Conservation (phyloP, 1,139 yeast genomes). For the Yamadazyma buinensis region DNA sequence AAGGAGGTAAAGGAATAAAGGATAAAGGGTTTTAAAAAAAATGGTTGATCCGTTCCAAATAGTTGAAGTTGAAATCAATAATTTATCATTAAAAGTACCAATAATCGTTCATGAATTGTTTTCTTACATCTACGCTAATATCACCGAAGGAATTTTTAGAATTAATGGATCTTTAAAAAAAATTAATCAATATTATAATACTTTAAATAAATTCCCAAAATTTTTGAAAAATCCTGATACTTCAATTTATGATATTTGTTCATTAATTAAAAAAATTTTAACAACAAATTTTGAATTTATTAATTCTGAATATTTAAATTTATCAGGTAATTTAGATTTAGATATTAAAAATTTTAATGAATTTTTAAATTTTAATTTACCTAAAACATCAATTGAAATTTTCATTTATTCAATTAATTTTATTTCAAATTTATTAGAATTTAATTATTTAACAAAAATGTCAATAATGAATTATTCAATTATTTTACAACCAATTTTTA, state of each 20-base stretch:
- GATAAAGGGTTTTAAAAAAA: too few relatives aligned
- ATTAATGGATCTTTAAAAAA: constrained; percentile 26
- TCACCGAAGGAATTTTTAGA: constrained; percentile 26
- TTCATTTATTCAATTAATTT: constrained; percentile 13
- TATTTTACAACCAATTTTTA: constrained; percentile 17
- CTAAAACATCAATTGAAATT: constrained; percentile 7
- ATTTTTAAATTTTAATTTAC: constrained; percentile 9
- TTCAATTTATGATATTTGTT: constrained; percentile 19
- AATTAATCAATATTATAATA: constrained; percentile 15
- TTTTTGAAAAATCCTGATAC: constrained; percentile 13
- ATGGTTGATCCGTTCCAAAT: constrained; percentile 14
- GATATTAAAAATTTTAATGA: constrained; percentile 13
- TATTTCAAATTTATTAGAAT: constrained; percentile 8
- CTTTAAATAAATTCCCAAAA: constrained; percentile 12
- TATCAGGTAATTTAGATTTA: not conserved
- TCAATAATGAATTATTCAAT: constrained; percentile 15
- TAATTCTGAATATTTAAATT: constrained; percentile 5
- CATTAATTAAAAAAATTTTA: constrained; percentile 17
- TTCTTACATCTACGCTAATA: constrained; percentile 16
- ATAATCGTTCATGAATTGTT: constrained; percentile 18
- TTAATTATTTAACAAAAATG: constrained; percentile 14
- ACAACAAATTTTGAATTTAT: constrained; percentile 12
- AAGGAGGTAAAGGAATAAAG: too few relatives aligned
- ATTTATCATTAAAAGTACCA: constrained; percentile 14
- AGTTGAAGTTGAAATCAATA: constrained; percentile 9